phyloP scores from a whole-genome alignment of 2,329 filamentous ascomycete genomes.

The Salinomyces thailandicus region DNA sequence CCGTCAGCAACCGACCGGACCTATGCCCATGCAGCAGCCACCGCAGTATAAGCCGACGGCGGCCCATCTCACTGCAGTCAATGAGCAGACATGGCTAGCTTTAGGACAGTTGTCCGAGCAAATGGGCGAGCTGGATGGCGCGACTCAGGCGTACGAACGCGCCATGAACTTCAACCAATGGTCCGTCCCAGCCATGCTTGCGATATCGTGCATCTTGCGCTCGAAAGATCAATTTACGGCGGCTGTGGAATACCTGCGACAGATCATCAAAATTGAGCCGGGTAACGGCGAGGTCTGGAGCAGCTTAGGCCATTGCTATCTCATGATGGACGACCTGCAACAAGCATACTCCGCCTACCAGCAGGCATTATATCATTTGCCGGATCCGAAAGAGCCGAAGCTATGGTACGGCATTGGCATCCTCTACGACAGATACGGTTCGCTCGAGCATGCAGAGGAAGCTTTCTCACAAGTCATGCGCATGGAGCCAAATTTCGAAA shows the following conservation, averaged over 20 bases:
- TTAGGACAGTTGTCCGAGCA: constrained; percentile 81
- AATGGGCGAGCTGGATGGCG: constrained; percentile 78
- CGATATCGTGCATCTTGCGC: constrained; percentile 82
- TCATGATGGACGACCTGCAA: constrained; percentile 98
- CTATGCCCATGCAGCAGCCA: constrained; percentile 30
- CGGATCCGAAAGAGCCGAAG: constrained; percentile 94
- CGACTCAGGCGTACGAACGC: constrained; percentile 81
- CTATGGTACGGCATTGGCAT: constrained; percentile 99
- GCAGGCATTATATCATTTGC: constrained; percentile 82
- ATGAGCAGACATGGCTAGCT: constrained; percentile 84
- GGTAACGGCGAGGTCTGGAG: constrained; percentile 95
- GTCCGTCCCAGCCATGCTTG: constrained; percentile 85
- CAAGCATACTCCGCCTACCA: constrained; percentile 96
- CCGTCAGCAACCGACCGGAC: constrained; percentile 54
- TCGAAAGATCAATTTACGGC: constrained; percentile 89
- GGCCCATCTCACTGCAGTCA: constrained; percentile 66
- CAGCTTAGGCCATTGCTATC: constrained; percentile 89
- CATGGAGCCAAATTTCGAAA: constrained; percentile 95
- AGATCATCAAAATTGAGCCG: constrained; percentile 78
- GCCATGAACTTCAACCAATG: constrained; percentile 78
- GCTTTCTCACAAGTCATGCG: constrained; percentile 98
- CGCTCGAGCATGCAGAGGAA: constrained; percentile 91
- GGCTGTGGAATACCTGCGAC: constrained; percentile 84
- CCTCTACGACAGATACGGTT: constrained; percentile 91
- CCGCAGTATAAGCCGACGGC: constrained; percentile 47